These are phyloP conservation scores for Apiospora arundinis DNA, from an alignment of 2,329 filamentous ascomycete species.

Conservation along the genomic window DNA sequence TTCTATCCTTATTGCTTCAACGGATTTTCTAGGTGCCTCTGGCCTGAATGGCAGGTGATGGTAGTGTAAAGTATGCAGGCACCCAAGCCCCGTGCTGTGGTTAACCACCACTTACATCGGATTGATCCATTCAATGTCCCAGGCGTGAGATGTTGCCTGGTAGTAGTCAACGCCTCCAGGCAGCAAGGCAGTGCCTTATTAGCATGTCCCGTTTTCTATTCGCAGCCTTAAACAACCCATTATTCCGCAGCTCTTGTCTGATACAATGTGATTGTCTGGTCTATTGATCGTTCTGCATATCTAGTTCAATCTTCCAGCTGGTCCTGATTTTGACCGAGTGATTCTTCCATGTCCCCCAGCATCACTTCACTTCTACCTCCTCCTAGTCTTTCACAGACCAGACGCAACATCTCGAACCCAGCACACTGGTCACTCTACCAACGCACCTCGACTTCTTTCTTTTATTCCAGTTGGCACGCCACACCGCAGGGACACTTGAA, in stretches of 20 bases:
- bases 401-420: background rate
- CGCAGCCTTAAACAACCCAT: background rate
- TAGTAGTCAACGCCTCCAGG: conserved; percentile 9
- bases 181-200: background rate
- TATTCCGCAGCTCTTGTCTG: background rate
- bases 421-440: background rate
- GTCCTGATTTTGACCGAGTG: background rate
- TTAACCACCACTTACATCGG: conserved; percentile 4
- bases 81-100: conserved; percentile 2
- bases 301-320: background rate
- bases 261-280: background rate
- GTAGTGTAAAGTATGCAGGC: background rate
- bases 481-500: background rate
- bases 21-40: background rate
- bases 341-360: background rate
- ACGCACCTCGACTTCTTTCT: background rate
- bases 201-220: too few relatives aligned
- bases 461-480: background rate
- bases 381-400: background rate
- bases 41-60: background rate
- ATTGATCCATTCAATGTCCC: background rate
- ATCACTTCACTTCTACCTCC: background rate
- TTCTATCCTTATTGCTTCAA: background rate
- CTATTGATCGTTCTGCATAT: background rate
- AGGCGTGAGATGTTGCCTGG: background rate